phyloP scores from a whole-genome alignment of 768 basidiomycete genomes.

The Suillus lakei region DNA sequence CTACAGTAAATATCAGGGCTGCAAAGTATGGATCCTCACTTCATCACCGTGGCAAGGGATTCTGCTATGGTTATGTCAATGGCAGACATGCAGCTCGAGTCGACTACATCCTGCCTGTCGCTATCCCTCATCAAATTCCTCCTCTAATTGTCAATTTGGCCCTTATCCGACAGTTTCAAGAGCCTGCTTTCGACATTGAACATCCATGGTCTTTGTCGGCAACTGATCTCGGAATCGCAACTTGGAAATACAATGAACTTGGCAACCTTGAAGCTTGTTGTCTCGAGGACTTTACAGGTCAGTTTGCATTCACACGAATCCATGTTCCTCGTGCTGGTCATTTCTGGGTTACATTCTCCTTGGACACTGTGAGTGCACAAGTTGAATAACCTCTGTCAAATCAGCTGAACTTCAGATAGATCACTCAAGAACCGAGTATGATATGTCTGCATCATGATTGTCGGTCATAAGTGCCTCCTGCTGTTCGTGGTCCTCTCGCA shows the following conservation, averaged over 20 bases:
- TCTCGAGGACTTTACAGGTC: not conserved
- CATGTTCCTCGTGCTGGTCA: not conserved
- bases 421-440: conserved; percentile 1
- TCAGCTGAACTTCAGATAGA: not conserved
- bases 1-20: not conserved
- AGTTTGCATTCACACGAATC: not conserved
- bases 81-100: conserved; percentile 7
- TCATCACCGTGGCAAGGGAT: not conserved
- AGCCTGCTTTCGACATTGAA: not conserved
- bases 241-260: conserved; percentile 1
- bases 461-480: not conserved
- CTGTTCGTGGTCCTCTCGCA: not conserved
- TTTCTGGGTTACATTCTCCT: conserved; percentile 2
- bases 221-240: not conserved
- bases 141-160: not conserved
- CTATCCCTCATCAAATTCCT: not conserved
- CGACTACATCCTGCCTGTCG: not conserved
- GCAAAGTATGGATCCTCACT: not conserved
- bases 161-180: not conserved
- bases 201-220: not conserved
- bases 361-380: conserved; percentile 1
- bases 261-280: not conserved
- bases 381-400: not conserved
- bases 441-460: not conserved
- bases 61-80: not conserved